Evolutionary conservation across 805 yeast species (phyloP).

Genomic region (Cyberlindnera mycetangii): DNA sequence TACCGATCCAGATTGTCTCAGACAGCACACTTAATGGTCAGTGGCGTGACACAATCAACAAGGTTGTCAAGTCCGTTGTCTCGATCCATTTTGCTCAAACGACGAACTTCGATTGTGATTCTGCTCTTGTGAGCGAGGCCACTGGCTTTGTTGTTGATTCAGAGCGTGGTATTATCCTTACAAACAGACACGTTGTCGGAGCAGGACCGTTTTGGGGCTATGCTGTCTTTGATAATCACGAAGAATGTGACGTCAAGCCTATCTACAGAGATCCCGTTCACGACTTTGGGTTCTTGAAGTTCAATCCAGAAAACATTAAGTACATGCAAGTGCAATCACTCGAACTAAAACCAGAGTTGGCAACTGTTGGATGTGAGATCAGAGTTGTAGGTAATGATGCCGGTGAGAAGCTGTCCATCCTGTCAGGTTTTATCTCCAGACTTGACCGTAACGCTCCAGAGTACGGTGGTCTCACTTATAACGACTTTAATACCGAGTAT

Average conservation of each 20-base stretch:
- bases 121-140: slow-evolving; percentile 82
- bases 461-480: slow-evolving; percentile 82
- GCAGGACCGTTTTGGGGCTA: slow-evolving; percentile 93
- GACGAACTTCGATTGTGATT: slow-evolving; percentile 82
- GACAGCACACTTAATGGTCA: slow-evolving; percentile 27
- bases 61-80: slow-evolving; percentile 82
- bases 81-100: slow-evolving; percentile 87
- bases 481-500: slow-evolving; percentile 91
- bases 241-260: slow-evolving; percentile 83
- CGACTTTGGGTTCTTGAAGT: slow-evolving; percentile 86
- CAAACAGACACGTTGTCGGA: slow-evolving; percentile 93
- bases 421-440: slow-evolving; percentile 76
- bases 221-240: slow-evolving; percentile 92
- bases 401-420: slow-evolving; percentile 86
- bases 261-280: slow-evolving; percentile 93
- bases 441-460: slow-evolving; percentile 93
- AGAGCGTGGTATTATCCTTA: slow-evolving; percentile 74
- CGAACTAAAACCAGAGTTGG: slow-evolving; percentile 73
- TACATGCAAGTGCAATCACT: slow-evolving; percentile 71
- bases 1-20: not conserved
- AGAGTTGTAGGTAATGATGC: slow-evolving; percentile 96
- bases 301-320: slow-evolving; percentile 67
- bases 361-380: slow-evolving; percentile 89
- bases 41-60: slow-evolving; percentile 82
- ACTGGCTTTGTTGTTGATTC: slow-evolving; percentile 94